Evolutionary conservation across 2,329 filamentous ascomycete species (phyloP), one percentile per base, ranked within the genome.

Genomic region (Fusarium dlaminii): DNA sequence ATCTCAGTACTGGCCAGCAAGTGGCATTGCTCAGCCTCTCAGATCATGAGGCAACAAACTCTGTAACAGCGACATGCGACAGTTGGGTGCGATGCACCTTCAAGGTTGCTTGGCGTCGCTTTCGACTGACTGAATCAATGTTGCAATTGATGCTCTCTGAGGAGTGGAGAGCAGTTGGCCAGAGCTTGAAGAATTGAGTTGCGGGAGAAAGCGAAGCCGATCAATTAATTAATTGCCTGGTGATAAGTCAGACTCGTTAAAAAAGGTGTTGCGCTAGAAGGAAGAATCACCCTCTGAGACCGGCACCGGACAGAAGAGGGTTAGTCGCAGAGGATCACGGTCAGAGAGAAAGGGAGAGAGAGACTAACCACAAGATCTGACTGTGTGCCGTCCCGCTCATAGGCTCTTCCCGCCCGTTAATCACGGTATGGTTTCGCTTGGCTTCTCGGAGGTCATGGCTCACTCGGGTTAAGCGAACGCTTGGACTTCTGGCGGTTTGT

Each of bases 341-440:
- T 30, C 32, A 51, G 37, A 36, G 36, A 46, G 32, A 54, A 52
- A 39, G 56, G 24, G 39, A 48, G 46, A 32, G 22, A 61, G 51
- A 66, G 58, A 43, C 71, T 74, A 68, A 39, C 46, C 49, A 51
- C 51, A 62, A 66, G 56, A 75, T 75, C 59, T 51, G 62, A 60
- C 58, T 49, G 59, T 74, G 70, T 72, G 71, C 71, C 70, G 71
- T 68, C 71, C 71, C 71, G 71, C 57, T 73, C 66, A 74, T 73
- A 73, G 71, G 71, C 71, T 74, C 71, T 74, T 73, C 70, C 66
- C 70, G 70, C 52, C 56, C 70, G 66, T 73, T 67, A 51, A 69
- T 55, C 55, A 68, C 29, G 27, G 66, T 45, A 62, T 51, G 52
- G 45, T 54, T 57, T 60, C 55, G 45, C 64, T 52, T 70, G 37